These are phyloP conservation scores for Pythium periplocum DNA, from an alignment of 352 stramenopile species.

Conservation along the genomic window DNA sequence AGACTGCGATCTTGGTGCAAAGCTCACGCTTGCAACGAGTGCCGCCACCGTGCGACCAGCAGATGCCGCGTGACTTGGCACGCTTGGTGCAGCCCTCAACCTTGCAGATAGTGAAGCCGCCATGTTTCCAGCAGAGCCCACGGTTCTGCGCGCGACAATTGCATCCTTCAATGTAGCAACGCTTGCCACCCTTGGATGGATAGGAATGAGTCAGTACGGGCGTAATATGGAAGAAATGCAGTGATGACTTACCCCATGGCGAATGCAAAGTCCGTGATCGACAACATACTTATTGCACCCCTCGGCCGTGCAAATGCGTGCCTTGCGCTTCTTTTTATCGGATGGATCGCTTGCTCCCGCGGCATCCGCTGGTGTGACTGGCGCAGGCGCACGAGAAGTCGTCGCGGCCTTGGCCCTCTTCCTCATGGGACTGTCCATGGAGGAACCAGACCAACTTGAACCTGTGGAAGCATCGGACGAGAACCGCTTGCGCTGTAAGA, in stretches of 20 bases:
- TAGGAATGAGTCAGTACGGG: too few relatives aligned
- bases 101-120: slow-evolving; percentile 26
- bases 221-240: too few relatives aligned
- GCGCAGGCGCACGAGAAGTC: neutral
- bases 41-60: slow-evolving; percentile 25
- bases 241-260: slow-evolving; percentile 24
- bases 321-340: slow-evolving; percentile 38
- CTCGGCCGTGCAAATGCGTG: slow-evolving; percentile 31
- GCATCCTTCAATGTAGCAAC: slow-evolving; percentile 31
- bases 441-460: too few relatives aligned
- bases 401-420: too few relatives aligned
- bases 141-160: slow-evolving; percentile 34
- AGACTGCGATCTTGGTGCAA: slow-evolving; percentile 30
- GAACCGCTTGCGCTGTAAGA: too few relatives aligned
- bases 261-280: slow-evolving; percentile 38
- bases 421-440: too few relatives aligned
- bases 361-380: neutral
- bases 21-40: slow-evolving; percentile 22
- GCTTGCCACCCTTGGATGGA: slow-evolving; percentile 23
- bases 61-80: slow-evolving; percentile 22
- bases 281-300: slow-evolving; percentile 43
- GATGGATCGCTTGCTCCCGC: neutral
- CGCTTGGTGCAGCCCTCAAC: slow-evolving; percentile 22
- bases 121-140: slow-evolving; percentile 36
- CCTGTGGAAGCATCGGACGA: too few relatives aligned